Evolutionary conservation across 371 early-diverging fungal genomes (phyloP), one percentile per base, ranked within the genome.

Genomic region (Syncephalastrum racemosum): DNA sequence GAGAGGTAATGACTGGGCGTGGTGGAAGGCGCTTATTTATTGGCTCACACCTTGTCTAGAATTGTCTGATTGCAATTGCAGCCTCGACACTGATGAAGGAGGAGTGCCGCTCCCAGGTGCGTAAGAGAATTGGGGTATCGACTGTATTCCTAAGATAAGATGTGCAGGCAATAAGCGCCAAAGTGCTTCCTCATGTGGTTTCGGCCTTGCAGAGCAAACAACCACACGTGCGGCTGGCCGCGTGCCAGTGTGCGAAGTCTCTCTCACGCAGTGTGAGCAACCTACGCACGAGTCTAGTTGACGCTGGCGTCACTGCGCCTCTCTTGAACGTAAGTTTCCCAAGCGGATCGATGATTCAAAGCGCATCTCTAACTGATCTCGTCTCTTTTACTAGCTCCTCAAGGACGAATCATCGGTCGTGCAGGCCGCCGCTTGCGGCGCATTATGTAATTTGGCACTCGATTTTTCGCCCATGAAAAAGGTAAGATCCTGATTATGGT

Each of bases 401-500:
- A 67, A 75, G 6, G 94, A 93, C 69, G 75, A 77, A 23, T 80
- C 81, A 20, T 60, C 69, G 6, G 77, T 82, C 4, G 91, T 93
- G 0, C 87, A 88, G 53, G 83, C 82, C 27, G 83, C 84, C 16
- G 93, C 93, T 2, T 86, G 84, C 31, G 92, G 91, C 2, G 89
- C 92, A 0, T 61, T 95, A 12, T 93, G 95, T 70, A 95, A 95
- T 58, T 77, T 95, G 43, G 91, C 91, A 1, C 70, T 95, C 15
- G 93, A 93, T 46, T 92, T 95, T 55, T 88, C 90, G 10, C 93
- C 95, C 0, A 92, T 95, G 91, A 92, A 90, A 59, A 84, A 85
- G 64, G 80, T 79, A 67, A 48, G 24, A 20, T 1, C 4, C 25
- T 5, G 1, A 4, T 1, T 15, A 31, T 23, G 2, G 0, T 25